These are phyloP conservation scores for Aspergillus sojae DNA, from an alignment of 2,329 filamentous ascomycete species.

Conservation along the genomic window DNA sequence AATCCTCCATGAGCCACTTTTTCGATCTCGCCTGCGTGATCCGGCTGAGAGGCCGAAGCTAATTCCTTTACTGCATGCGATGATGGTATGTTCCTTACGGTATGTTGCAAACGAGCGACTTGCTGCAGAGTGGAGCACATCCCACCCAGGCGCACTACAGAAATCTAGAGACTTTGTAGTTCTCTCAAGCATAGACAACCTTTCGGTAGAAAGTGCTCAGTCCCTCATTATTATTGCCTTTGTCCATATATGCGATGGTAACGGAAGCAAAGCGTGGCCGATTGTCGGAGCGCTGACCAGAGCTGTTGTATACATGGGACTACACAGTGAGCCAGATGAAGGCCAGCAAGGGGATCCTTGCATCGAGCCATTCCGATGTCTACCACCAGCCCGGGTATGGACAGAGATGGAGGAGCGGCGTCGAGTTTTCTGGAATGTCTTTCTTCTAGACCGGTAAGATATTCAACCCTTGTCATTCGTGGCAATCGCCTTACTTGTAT, in stretches of 20 bases:
- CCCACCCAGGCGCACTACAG: background rate
- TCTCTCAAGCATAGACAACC: slow-evolving; percentile 17
- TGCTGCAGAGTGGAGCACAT: background rate
- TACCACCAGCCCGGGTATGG: slow-evolving; percentile 37
- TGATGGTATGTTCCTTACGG: slow-evolving; percentile 40
- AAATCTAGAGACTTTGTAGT: slow-evolving; percentile 15
- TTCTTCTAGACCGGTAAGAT: slow-evolving; percentile 39
- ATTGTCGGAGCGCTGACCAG: slow-evolving; percentile 41
- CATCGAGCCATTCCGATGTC: slow-evolving; percentile 29
- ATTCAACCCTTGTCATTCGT: background rate
- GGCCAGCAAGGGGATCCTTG: slow-evolving; percentile 22
- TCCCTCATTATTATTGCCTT: slow-evolving; percentile 39
- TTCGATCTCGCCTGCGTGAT: slow-evolving; percentile 28
- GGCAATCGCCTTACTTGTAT: background rate
- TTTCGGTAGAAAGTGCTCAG: slow-evolving; percentile 31
- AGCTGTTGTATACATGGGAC: slow-evolving; percentile 42
- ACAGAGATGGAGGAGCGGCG: slow-evolving; percentile 43
- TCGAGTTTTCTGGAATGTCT: slow-evolving; percentile 48
- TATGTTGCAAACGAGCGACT: slow-evolving; percentile 26
- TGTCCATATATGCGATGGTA: slow-evolving; percentile 36
- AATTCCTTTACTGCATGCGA: slow-evolving; percentile 39
- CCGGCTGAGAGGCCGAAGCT: slow-evolving; percentile 26
- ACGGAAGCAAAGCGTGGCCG: slow-evolving; percentile 37
- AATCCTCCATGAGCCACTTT: slow-evolving; percentile 39
- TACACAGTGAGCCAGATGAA: slow-evolving; percentile 39